Conservation (phyloP, 257 asterid species). For the Nicotiana knightiana region DNA sequence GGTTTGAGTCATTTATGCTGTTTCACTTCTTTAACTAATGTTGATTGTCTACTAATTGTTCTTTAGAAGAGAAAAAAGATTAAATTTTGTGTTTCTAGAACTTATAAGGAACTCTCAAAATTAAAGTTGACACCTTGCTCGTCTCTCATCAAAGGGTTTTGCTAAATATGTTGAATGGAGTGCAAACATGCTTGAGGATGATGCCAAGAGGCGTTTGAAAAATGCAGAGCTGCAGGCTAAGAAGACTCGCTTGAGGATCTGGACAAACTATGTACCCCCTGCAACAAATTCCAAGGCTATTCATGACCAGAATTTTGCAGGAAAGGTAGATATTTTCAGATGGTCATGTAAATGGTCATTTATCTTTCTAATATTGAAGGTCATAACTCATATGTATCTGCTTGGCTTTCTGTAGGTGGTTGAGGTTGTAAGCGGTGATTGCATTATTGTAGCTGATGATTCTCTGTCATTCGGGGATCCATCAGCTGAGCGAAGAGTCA, state of each 20-base stretch:
- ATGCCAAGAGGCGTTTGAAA: conserved; percentile 61
- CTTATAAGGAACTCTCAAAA: conserved; percentile 45
- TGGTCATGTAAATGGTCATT: conserved; percentile 14
- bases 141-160: conserved; percentile 74
- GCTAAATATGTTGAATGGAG: conserved; percentile 95
- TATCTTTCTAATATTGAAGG: conserved; percentile 27
- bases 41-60: neutral
- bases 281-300: conserved; percentile 86
- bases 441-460: conserved; percentile 84
- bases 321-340: conserved; percentile 48
- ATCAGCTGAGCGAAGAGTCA: conserved; percentile 86
- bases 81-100: conserved; percentile 61
- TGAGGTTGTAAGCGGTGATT: conserved; percentile 92
- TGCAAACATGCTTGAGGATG: conserved; percentile 77
- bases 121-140: conserved; percentile 63
- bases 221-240: conserved; percentile 86
- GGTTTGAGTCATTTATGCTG: no score
- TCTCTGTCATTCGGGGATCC: conserved; percentile 91
- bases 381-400: conserved; percentile 23
- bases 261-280: conserved; percentile 91
- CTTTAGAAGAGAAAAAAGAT: neutral
- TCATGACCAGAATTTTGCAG: conserved; percentile 89
- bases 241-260: conserved; percentile 65
- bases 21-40: neutral
- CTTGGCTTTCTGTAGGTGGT: conserved; percentile 55